Evolutionary conservation across 257 asterid species (phyloP).

Genomic region (Anisodus acutangulus): DNA sequence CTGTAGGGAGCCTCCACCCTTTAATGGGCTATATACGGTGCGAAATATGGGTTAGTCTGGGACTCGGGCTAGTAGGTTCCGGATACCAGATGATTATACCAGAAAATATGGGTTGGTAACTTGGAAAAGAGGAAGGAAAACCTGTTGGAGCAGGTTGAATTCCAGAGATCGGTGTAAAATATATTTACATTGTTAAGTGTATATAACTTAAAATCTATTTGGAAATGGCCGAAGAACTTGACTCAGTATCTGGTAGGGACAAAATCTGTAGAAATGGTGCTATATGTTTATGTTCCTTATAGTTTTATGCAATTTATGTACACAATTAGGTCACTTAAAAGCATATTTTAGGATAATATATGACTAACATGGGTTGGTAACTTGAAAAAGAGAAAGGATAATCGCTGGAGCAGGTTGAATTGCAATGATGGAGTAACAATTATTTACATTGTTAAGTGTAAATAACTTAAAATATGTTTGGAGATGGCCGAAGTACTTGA

Average conservation of each 20-base stretch:
- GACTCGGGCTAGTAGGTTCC: background rate
- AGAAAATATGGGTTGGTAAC: background rate
- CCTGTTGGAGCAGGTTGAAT: background rate
- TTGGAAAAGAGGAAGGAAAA: background rate
- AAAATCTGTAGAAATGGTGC: background rate
- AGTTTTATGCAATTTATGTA: too few relatives aligned
- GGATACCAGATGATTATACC: background rate
- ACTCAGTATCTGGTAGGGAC: background rate
- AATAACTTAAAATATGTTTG: too few relatives aligned
- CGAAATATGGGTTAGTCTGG: background rate
- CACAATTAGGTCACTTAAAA: background rate
- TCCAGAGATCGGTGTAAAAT: background rate
- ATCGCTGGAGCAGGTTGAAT: background rate
- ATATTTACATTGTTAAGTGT: background rate
- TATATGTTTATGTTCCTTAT: background rate
- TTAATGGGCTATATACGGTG: background rate
- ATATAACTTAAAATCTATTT: too few relatives aligned
- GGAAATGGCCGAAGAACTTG: background rate
- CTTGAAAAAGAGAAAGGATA: background rate
- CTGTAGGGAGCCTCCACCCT: background rate
- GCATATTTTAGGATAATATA: background rate
- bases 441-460: background rate
- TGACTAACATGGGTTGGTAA: background rate
- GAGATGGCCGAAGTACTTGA: background rate
- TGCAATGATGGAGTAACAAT: background rate